phyloP scores from a whole-genome alignment of 495 filamentous ascomycete species.

The Chaetomium fimeti region DNA sequence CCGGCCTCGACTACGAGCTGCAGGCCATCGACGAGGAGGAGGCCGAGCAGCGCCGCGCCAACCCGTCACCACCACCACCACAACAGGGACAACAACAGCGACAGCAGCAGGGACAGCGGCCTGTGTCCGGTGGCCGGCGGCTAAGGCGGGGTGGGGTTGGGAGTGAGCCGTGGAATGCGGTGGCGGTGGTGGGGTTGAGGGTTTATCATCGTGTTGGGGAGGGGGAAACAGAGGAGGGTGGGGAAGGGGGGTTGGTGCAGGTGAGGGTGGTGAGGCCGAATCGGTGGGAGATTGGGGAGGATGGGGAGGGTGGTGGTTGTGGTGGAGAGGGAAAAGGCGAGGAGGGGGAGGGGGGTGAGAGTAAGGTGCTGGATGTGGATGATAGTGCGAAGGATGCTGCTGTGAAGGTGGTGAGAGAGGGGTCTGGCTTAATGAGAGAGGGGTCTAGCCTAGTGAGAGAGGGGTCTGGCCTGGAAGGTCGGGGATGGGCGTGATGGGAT shows the following conservation, averaged over 20 bases:
- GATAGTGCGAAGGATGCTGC: constrained; percentile 51
- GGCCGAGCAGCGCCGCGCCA: background rate
- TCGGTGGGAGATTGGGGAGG: constrained; percentile 30
- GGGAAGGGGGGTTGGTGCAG: constrained; percentile 48
- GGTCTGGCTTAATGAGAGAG: background rate
- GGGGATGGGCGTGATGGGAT: background rate
- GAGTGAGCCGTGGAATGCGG: constrained; percentile 78
- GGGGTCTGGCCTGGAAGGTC: too few relatives aligned
- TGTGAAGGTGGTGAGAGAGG: constrained; percentile 27
- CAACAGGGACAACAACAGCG: too few relatives aligned
- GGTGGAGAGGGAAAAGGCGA: constrained; percentile 16
- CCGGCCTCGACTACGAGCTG: constrained; percentile 36
- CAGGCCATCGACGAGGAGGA: constrained; percentile 14
- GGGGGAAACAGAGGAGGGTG: constrained; percentile 48
- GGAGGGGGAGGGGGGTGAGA: constrained; percentile 33
- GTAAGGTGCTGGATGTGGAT: constrained; percentile 48
- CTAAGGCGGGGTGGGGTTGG: constrained; percentile 44
- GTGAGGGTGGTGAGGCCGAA: constrained; percentile 43
- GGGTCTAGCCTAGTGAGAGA: too few relatives aligned
- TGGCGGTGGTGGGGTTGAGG: constrained; percentile 73
- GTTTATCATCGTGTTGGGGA: constrained; percentile 65
- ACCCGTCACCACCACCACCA: too few relatives aligned
- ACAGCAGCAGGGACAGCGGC: background rate
- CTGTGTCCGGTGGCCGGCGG: background rate
- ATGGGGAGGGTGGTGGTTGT: constrained; percentile 20